Percentiles rank a stretch among this genome's conserved stretches.
Evolutionary conservation across 176 grass and related monocot species (phyloP).

Genomic region (Luzula sylvatica): DNA sequence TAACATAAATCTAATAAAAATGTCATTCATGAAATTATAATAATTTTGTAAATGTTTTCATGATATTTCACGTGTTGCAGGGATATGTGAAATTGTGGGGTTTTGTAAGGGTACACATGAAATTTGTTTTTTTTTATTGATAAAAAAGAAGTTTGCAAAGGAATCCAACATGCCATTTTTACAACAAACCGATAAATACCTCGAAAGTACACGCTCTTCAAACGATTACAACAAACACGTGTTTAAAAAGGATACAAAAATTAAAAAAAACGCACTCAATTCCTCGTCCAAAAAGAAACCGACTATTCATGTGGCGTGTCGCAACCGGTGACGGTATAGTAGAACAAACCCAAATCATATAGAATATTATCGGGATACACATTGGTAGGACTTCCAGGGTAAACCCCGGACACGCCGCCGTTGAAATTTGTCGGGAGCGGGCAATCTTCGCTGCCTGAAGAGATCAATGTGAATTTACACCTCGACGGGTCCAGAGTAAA

Average conservation of each 20-base stretch:
- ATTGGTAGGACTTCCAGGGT: constrained; percentile 15
- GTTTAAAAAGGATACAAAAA: background rate
- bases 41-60: too few species aligned
- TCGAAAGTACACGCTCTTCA: constrained; percentile 1
- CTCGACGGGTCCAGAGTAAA: constrained; percentile 5
- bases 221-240: background rate
- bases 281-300: background rate
- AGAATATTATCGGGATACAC: constrained; percentile 8
- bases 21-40: too few species aligned
- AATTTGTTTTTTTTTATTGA: too few species aligned
- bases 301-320: constrained; percentile 1
- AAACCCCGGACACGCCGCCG: constrained; percentile 34
- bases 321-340: constrained; percentile 40
- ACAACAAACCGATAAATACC: background rate
- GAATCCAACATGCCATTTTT: background rate
- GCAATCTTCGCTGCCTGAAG: constrained; percentile 37
- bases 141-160: too few species aligned
- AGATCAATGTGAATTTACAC: constrained; percentile 42
- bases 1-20: too few species aligned
- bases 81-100: too few species aligned
- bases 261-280: background rate
- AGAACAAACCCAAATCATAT: constrained; percentile 50
- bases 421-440: constrained; percentile 61
- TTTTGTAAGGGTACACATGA: too few species aligned
- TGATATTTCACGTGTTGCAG: too few species aligned